Base-by-base conservation (phyloP, 2,329 filamentous ascomycete genomes). In the Meredithiella fracta region DNA sequence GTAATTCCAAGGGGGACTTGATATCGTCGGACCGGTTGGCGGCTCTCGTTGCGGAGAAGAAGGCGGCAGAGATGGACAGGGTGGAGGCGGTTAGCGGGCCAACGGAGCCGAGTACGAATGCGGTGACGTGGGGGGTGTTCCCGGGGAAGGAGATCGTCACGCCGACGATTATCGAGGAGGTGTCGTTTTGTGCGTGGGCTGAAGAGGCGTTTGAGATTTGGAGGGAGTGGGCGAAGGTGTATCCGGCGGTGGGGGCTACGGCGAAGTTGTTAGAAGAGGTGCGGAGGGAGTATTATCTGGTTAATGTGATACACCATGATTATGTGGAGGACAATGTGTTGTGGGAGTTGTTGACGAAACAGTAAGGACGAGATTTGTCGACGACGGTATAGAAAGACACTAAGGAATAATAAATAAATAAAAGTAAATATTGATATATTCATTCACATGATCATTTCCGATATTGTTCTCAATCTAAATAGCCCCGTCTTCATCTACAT, bases 161-260 rank as follows among this genome's bases (percentile, higher is more conserved):
- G 22, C 91, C 91, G 2, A 97, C 91, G 1, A 97, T 97, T 65
- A 94, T 97, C 64, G 91, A 97, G 67, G 86, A 90, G 62, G 87
- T 95, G 53, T 92, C 86, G 66, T 97, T 97, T 75, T 77, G 82
- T 60, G 88, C 90, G 6, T 98, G 92, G 92, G 79, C 82, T 57
- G 92, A 97, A 65, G 92, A 98, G 73, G 91, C 92, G 1, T 98
- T 92, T 71, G 85, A 84, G 31, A 95, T 97, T 64, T 97, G 91
- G 86, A 78, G 75, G 44, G 92, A 97, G 72, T 98, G 92, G 92
- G 82, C 85, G 59, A 77, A 85, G 62, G 85, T 96, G 50, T 97
- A 95, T 67, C 80, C 80, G n/a, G 76, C 82, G 51, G 80, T 78
- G 4, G 85, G 82, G 2, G 74, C 79, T 53, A 89, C 83, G 58